A percentile compares a stretch with the other conserved stretches of the same genome.
phyloP scores from a whole-genome alignment of 805 yeast genomes.

The Suhomyces sp. region DNA sequence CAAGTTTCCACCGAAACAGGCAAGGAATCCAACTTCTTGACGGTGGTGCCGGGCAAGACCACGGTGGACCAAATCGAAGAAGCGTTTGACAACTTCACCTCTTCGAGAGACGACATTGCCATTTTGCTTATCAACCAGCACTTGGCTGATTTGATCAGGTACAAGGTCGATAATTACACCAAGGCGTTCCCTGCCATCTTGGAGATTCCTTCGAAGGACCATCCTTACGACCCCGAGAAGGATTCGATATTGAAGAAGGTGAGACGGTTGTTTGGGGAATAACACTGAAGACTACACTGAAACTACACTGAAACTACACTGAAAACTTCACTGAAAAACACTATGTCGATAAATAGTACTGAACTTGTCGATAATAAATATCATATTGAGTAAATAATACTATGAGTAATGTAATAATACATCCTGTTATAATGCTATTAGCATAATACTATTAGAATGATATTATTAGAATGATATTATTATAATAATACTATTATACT shows the following conservation, averaged over 20 bases:
- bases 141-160: conserved; percentile 85
- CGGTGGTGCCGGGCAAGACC: conserved; percentile 72
- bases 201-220: conserved; percentile 97
- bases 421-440: no score
- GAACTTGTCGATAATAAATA: no score
- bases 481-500: no score
- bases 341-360: no score
- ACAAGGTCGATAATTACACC: conserved; percentile 75
- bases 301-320: not conserved
- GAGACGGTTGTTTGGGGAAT: conserved; percentile 92
- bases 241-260: conserved; percentile 94
- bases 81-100: conserved; percentile 73
- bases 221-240: conserved; percentile 98
- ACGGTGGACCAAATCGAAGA: conserved; percentile 69
- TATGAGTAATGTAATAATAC: no score
- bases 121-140: conserved; percentile 91
- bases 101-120: conserved; percentile 81
- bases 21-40: conserved; percentile 77
- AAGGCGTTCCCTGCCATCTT: conserved; percentile 94
- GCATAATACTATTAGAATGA: no score
- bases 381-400: no score
- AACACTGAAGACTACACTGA: conserved; percentile 9
- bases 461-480: no score
- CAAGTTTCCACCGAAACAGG: conserved; percentile 64
- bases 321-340: no score